Conservation (phyloP, 768 basidiomycete genomes). For the Lentinus tigrinus region DNA sequence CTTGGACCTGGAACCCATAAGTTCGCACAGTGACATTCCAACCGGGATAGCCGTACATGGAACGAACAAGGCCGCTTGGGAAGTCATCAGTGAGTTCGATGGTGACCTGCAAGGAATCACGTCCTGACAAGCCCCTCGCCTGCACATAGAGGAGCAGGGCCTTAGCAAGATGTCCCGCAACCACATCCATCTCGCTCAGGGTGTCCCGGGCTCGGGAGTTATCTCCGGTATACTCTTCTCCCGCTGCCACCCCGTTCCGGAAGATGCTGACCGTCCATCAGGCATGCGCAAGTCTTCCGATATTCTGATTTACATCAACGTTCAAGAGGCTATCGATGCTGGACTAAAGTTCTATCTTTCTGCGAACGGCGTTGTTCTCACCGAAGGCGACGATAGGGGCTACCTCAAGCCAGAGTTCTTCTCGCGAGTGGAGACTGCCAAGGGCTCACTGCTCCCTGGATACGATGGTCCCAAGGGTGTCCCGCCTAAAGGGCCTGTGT, state of each 20-base stretch:
- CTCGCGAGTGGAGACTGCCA: constrained; percentile 56
- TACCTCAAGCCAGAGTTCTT: constrained; percentile 66
- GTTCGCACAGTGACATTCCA: constrained; percentile 61
- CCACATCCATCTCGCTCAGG: constrained; percentile 91
- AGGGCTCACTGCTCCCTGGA: constrained; percentile 28
- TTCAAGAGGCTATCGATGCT: constrained; percentile 64
- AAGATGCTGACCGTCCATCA: constrained; percentile 27
- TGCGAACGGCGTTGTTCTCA: constrained; percentile 86
- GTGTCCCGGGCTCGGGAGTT: constrained; percentile 60
- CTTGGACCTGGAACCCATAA: constrained; percentile 62
- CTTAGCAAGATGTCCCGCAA: constrained; percentile 85
- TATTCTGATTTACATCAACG: constrained; percentile 79
- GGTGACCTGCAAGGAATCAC: not conserved
- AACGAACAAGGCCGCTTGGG: constrained; percentile 69
- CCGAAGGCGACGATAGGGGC: constrained; percentile 70
- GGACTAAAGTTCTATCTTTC: constrained; percentile 79
- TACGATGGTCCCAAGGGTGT: constrained; percentile 20
- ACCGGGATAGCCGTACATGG: constrained; percentile 78
- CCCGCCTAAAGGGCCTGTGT: not conserved
- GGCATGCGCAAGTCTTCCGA: constrained; percentile 82
- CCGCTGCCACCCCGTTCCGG: not conserved
- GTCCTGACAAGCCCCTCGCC: not conserved
- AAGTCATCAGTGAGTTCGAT: constrained; percentile 53
- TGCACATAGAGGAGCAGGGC: constrained; percentile 56
- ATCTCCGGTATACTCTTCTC: constrained; percentile 61